These are phyloP conservation scores for Hypoxylon cercidicola DNA, from an alignment of 495 filamentous ascomycete genomes.

Conservation along the genomic window DNA sequence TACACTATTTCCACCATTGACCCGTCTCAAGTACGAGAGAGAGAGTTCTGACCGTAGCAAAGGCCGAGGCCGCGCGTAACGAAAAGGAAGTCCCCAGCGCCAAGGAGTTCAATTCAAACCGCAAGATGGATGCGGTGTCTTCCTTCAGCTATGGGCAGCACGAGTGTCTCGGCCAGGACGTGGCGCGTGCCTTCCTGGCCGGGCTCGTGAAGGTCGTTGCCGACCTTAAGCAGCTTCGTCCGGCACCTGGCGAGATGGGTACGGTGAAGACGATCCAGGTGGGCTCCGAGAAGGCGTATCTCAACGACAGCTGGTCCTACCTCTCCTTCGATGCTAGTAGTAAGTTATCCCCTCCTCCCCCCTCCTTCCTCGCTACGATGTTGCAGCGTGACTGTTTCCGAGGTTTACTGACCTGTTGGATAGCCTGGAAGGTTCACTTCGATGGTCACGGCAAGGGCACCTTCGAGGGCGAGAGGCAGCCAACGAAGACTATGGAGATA, in stretches of 20 bases:
- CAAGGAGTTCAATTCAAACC: constrained; percentile 38
- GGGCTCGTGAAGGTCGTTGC: constrained; percentile 48
- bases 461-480: constrained; percentile 31
- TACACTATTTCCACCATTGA: not conserved
- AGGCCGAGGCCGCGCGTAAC: constrained; percentile 48
- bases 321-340: constrained; percentile 50
- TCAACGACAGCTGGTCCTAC: constrained; percentile 55
- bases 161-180: constrained; percentile 44
- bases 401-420: constrained; percentile 16
- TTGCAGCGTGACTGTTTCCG: not conserved
- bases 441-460: constrained; percentile 34
- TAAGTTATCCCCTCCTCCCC: constrained; percentile 26
- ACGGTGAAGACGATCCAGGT: constrained; percentile 48
- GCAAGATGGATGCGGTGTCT: constrained; percentile 22
- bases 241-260: constrained; percentile 52
- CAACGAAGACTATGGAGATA: constrained; percentile 30
- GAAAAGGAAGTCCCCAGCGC: constrained; percentile 32
- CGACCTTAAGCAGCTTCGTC: constrained; percentile 49
- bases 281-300: constrained; percentile 46
- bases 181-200: constrained; percentile 39
- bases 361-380: not conserved
- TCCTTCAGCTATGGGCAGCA: constrained; percentile 49
- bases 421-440: constrained; percentile 43
- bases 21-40: not conserved
- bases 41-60: not conserved